These are phyloP conservation scores for Pythium biforme DNA, from an alignment of 352 stramenopile species.

Conservation along the genomic window DNA sequence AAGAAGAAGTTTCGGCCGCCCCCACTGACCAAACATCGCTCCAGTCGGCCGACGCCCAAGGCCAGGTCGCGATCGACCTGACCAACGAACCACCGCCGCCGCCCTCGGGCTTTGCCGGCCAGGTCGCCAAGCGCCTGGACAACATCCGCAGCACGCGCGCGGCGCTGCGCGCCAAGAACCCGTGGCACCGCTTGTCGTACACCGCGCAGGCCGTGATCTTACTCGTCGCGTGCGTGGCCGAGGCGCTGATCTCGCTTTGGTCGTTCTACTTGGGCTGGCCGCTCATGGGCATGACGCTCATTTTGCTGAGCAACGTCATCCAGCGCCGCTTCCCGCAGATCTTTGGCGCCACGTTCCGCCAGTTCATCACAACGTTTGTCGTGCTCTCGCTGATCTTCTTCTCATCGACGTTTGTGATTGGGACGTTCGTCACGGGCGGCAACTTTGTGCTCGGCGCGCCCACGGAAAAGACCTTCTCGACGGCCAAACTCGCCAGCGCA, in stretches of 20 bases:
- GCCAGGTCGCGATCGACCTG: neutral
- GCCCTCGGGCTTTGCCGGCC: neutral
- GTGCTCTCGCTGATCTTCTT: conserved; percentile 82
- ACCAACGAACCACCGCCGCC: neutral
- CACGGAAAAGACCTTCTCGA: conserved; percentile 25
- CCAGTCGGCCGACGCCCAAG: neutral
- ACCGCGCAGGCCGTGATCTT: conserved; percentile 46
- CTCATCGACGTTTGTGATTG: conserved; percentile 73
- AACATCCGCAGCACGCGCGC: conserved; percentile 42
- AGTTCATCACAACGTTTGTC: conserved; percentile 76
- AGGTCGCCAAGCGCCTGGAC: conserved; percentile 13
- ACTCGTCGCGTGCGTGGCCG: conserved; percentile 48
- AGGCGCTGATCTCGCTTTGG: conserved; percentile 55
- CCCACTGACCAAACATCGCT: neutral
- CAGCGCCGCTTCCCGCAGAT: conserved; percentile 76
- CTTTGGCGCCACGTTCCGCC: conserved; percentile 66
- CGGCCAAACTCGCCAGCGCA: conserved; percentile 2
- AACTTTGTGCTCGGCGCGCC: conserved; percentile 49
- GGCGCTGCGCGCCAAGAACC: conserved; percentile 36
- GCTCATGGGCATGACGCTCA: conserved; percentile 68
- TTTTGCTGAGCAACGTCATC: conserved; percentile 62
- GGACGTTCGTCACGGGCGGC: conserved; percentile 61
- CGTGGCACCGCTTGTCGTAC: conserved; percentile 53
- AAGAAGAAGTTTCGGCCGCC: neutral
- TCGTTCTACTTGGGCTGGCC: conserved; percentile 73